phyloP scores from a whole-genome alignment of 2,329 filamentous ascomycete genomes.

The Pseudogymnoascus sp. region DNA sequence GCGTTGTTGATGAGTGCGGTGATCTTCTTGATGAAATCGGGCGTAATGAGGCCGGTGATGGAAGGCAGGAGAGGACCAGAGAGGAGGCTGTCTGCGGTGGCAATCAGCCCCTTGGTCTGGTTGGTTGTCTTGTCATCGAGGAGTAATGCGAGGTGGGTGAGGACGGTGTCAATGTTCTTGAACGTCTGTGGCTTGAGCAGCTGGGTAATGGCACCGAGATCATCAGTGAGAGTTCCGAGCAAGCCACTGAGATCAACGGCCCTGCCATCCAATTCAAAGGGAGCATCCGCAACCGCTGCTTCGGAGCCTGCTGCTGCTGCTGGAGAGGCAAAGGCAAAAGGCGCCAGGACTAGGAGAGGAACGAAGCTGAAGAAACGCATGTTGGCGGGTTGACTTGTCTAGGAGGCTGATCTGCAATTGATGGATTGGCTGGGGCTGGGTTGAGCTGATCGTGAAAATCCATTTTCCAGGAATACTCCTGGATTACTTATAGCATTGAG shows the following conservation, averaged over 20 bases:
- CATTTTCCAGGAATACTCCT: background rate
- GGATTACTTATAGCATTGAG: background rate
- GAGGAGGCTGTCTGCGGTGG: background rate
- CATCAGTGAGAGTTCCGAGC: background rate
- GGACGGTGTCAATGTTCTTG: constrained; percentile 7
- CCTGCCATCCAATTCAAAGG: background rate
- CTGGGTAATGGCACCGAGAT: background rate
- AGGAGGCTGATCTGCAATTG: background rate
- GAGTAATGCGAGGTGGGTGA: constrained; percentile 5
- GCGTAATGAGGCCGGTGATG: background rate
- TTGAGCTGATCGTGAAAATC: constrained; percentile 4
- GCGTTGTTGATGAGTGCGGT: constrained; percentile 1
- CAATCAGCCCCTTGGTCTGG: constrained; percentile 5
- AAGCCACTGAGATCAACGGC: background rate
- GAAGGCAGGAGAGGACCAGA: background rate
- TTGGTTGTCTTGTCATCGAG: constrained; percentile 12
- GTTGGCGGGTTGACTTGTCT: constrained; percentile 1
- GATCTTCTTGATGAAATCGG: constrained; percentile 6
- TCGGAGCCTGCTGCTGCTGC: background rate
- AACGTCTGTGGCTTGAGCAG: constrained; percentile 11
- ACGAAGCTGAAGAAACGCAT: constrained; percentile 1
- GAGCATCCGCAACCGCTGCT: background rate
- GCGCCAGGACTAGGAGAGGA: background rate
- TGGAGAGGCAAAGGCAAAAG: background rate
- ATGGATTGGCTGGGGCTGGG: background rate